A percentile compares a stretch with the other conserved stretches of the same genome.
Evolutionary conservation across 108 stramenopile species (phyloP).

Genomic region (Cyclotella atomus): DNA sequence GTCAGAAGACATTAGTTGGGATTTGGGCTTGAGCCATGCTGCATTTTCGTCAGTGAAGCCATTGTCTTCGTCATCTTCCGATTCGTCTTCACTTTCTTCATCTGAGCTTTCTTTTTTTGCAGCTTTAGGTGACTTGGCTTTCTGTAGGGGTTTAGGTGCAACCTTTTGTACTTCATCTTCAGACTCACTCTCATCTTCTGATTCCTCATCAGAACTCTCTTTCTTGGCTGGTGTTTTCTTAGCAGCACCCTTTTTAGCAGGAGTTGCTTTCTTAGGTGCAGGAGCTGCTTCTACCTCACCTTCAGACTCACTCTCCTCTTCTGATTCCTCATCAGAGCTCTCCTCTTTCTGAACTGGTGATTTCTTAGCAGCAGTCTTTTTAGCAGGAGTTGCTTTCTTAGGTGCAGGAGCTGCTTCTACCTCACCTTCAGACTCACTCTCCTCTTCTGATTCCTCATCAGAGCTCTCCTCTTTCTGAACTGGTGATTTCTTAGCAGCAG

Average conservation of each 20-base stretch:
- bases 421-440: slow-evolving; percentile 6
- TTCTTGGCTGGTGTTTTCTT: background rate
- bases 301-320: slow-evolving; percentile 18
- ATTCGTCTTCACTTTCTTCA: slow-evolving; percentile 11
- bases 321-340: too few relatives aligned
- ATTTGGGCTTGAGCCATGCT: slow-evolving; percentile 80
- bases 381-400: background rate
- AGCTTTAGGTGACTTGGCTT: slow-evolving; percentile 15
- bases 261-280: slow-evolving; percentile 18
- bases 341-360: slow-evolving; percentile 1
- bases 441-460: too few relatives aligned
- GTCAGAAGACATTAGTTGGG: slow-evolving; percentile 61
- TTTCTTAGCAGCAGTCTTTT: too few relatives aligned
- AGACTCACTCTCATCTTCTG: background rate
- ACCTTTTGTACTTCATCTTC: background rate
- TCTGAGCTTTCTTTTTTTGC: slow-evolving; percentile 11
- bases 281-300: slow-evolving; percentile 27
- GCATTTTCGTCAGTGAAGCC: slow-evolving; percentile 69
- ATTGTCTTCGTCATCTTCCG: slow-evolving; percentile 36
- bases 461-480: slow-evolving; percentile 13
- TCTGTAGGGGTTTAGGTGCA: slow-evolving; percentile 13
- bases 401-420: background rate
- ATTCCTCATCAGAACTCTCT: slow-evolving; percentile 7
- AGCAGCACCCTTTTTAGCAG: too few relatives aligned
- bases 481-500: background rate